Conservation (phyloP, 2,329 filamentous ascomycete genomes). For the Phyllosticta capitalensis region DNA sequence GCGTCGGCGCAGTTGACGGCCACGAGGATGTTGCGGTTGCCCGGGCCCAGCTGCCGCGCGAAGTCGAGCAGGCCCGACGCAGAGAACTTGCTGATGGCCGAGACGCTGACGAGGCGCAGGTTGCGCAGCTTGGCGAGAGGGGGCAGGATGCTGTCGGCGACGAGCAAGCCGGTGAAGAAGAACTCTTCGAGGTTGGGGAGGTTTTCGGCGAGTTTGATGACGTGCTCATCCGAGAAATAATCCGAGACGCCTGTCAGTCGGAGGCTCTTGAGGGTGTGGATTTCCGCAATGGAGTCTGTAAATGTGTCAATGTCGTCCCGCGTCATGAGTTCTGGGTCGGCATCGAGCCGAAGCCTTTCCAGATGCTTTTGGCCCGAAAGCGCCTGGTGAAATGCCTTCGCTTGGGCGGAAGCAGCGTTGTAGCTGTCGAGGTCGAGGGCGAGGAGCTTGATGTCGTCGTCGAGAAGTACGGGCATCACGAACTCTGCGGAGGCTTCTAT, state of each 20-base stretch:
- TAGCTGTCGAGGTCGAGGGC: conserved; percentile 43
- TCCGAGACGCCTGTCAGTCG: conserved; percentile 44
- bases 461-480: conserved; percentile 39
- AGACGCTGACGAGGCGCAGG: conserved; percentile 45
- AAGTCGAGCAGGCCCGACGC: conserved; percentile 40
- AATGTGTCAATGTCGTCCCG: conserved; percentile 41
- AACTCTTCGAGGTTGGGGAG: conserved; percentile 46
- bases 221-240: conserved; percentile 41
- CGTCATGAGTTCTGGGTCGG: conserved; percentile 38
- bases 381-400: conserved; percentile 41
- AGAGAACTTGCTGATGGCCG: conserved; percentile 47
- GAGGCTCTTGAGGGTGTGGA: conserved; percentile 45
- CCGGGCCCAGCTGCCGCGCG: conserved; percentile 30
- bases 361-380: conserved; percentile 46
- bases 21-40: conserved; percentile 34
- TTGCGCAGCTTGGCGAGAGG: conserved; percentile 37
- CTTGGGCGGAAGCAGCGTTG: conserved; percentile 34
- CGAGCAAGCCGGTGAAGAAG: conserved; percentile 45
- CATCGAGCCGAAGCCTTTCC: conserved; percentile 35
- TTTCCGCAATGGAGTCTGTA: conserved; percentile 41
- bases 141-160: conserved; percentile 41
- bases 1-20: conserved; percentile 37
- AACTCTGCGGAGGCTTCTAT: conserved; percentile 46
- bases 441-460: conserved; percentile 38
- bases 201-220: conserved; percentile 37